A percentile compares a stretch with the other conserved stretches of the same genome.
These are phyloP conservation scores for Fulvia fulva DNA, from an alignment of 2,329 filamentous ascomycete genomes.

Conservation along the genomic window DNA sequence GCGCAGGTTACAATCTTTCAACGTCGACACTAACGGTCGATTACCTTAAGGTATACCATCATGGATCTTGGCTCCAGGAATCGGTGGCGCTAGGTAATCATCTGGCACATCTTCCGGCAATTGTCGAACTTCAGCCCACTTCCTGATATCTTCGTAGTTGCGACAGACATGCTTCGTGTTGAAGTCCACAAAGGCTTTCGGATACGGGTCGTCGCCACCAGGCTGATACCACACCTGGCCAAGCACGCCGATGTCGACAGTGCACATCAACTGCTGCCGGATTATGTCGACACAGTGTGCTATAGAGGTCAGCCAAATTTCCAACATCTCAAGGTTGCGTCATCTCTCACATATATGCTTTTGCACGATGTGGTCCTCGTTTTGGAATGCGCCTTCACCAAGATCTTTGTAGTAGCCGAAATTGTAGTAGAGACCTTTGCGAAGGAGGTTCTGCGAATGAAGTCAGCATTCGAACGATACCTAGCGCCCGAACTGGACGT, in stretches of 20 bases:
- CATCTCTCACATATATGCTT: slow-evolving; percentile 54
- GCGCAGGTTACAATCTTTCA: background rate
- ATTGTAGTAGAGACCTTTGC: slow-evolving; percentile 58
- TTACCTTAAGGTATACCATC: slow-evolving; percentile 13
- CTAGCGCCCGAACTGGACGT: background rate
- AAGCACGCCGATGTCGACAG: slow-evolving; percentile 56
- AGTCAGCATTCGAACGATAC: background rate
- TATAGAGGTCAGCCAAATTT: slow-evolving; percentile 22
- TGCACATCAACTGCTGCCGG: slow-evolving; percentile 64
- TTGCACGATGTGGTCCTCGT: slow-evolving; percentile 52
- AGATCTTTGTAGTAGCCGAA: slow-evolving; percentile 52
- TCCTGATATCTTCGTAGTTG: slow-evolving; percentile 52
- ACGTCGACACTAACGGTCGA: background rate
- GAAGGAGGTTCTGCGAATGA: slow-evolving; percentile 51
- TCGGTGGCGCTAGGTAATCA: slow-evolving; percentile 15
- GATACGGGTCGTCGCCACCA: slow-evolving; percentile 28
- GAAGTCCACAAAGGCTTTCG: slow-evolving; percentile 57
- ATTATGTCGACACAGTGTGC: slow-evolving; percentile 60
- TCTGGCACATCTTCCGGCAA: slow-evolving; percentile 38
- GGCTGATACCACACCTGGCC: slow-evolving; percentile 59
- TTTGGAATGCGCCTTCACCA: slow-evolving; percentile 53
- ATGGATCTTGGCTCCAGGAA: slow-evolving; percentile 12
- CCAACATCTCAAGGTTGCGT: background rate
- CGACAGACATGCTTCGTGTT: slow-evolving; percentile 59
- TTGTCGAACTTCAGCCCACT: slow-evolving; percentile 56